These are phyloP conservation scores for Alternaria sp. DNA, from an alignment of 2,329 filamentous ascomycete genomes.

Conservation along the genomic window DNA sequence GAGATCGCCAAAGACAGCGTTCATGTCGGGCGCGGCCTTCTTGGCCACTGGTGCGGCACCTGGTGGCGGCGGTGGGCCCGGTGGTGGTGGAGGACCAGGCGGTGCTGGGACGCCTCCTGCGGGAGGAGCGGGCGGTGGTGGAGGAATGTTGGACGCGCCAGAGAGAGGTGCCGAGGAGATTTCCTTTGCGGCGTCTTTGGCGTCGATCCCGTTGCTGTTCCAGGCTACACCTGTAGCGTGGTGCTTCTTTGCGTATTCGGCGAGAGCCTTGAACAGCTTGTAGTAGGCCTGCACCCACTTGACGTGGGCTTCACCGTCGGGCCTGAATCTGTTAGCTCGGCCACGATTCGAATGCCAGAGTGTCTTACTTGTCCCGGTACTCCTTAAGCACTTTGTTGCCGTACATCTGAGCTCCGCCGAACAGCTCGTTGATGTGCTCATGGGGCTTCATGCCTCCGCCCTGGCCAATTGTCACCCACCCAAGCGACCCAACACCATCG, in stretches of 20 bases:
- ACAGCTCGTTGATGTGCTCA: conserved; percentile 82
- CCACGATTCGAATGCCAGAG: too few relatives aligned
- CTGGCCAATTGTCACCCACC: conserved; percentile 83
- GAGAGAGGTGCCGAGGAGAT: conserved; percentile 53
- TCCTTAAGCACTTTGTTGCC: conserved; percentile 94
- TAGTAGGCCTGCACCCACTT: conserved; percentile 95
- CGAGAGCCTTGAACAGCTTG: conserved; percentile 82
- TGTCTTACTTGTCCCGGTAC: conserved; percentile 76
- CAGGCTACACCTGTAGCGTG: conserved; percentile 81
- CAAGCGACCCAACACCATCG: conserved; percentile 86
- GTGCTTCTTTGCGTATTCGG: conserved; percentile 83
- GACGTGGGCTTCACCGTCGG: conserved; percentile 70
- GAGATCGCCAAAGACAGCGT: conserved; percentile 88
- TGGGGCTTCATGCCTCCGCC: conserved; percentile 67
- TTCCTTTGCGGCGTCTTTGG: conserved; percentile 70
- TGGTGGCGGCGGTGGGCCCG: conserved; percentile 48
- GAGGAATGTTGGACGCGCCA: conserved; percentile 68
- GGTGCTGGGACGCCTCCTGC: conserved; percentile 66
- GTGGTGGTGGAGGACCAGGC: conserved; percentile 69
- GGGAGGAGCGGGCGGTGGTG: conserved; percentile 67
- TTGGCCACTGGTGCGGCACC: conserved; percentile 58
- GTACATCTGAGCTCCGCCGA: conserved; percentile 88
- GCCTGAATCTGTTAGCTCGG: conserved; percentile 54
- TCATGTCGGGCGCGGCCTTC: conserved; percentile 67
- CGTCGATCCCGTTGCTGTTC: conserved; percentile 80